These are phyloP conservation scores for Fusarium fujikuroi DNA, from an alignment of 2,329 filamentous ascomycete species.

Conservation along the genomic window DNA sequence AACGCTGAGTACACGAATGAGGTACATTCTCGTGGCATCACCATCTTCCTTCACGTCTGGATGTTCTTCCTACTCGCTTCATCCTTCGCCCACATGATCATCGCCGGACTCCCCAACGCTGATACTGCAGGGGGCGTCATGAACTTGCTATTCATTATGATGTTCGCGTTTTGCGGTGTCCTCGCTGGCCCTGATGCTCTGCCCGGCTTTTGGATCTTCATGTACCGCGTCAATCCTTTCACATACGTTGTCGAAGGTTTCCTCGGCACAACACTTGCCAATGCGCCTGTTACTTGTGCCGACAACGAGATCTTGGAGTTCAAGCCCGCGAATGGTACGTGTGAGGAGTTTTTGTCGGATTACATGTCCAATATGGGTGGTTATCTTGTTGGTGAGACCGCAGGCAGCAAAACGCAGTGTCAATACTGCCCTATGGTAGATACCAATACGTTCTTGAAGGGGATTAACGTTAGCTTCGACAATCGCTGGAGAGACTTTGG, in stretches of 20 bases:
- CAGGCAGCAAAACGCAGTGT: conserved; percentile 48
- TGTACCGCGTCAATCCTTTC: conserved; percentile 79
- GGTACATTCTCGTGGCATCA: conserved; percentile 60
- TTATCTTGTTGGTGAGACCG: background rate
- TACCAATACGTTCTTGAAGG: conserved; percentile 50
- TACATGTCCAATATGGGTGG: conserved; percentile 7
- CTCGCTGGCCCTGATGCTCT: conserved; percentile 68
- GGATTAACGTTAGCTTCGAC: conserved; percentile 56
- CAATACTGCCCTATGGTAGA: conserved; percentile 53
- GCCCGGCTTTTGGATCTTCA: conserved; percentile 80
- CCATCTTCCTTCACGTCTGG: conserved; percentile 72
- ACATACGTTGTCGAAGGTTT: conserved; percentile 78
- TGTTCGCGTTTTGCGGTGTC: conserved; percentile 72
- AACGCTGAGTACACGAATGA: conserved; percentile 66
- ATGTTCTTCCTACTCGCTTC: conserved; percentile 72
- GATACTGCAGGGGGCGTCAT: conserved; percentile 73
- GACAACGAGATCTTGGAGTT: conserved; percentile 6
- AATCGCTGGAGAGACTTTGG: conserved; percentile 67
- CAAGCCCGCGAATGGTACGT: background rate
- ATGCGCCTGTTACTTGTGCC: conserved; percentile 50
- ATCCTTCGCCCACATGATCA: conserved; percentile 72
- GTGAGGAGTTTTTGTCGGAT: background rate
- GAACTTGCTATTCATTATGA: conserved; percentile 70
- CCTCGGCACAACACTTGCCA: conserved; percentile 70
- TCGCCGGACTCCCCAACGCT: conserved; percentile 70